Base-by-base conservation (phyloP, 73 alveolate genomes). In the Effrenium voratum region DNA sequence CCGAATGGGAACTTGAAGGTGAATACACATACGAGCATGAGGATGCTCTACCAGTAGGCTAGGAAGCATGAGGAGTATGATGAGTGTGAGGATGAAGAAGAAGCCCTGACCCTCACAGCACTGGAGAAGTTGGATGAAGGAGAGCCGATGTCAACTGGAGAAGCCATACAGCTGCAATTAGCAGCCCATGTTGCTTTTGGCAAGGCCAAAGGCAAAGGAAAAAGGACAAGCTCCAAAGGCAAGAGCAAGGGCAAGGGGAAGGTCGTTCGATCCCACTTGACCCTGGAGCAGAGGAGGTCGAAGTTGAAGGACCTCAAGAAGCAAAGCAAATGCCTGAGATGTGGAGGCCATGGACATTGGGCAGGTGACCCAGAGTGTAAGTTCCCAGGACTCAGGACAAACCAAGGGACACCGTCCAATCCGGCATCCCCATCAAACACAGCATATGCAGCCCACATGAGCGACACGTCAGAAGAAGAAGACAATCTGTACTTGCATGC, bases 341-440 rank as follows among this genome's bases (percentile, higher is more conserved):
- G 87, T 5, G 87, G 87, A 0, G 87, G 36, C n/a, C 36, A 13
- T 0, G 87, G 87, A 22, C 87, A 76, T 26, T 76, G 87, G 87
- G 87, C 87, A 13, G 87, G 87, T 0, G 87, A 76, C 59, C 87
- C 87, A 22, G 87, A 76, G 22, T 76, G 87, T 30, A 70, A 70
- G 49, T 70, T 70, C 81, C 81, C 81, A n/a, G n/a, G n/a, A n/a
- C n/a, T n/a, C n/a, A n/a, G n/a, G n/a, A n/a, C n/a, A n/a, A n/a
- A n/a, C n/a, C n/a, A n/a, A n/a, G n/a, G n/a, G n/a, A n/a, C n/a
- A n/a, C n/a, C n/a, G n/a, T n/a, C n/a, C n/a, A n/a, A n/a, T n/a
- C n/a, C n/a, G n/a, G n/a, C n/a, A n/a, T n/a, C n/a, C n/a, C n/a
- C n/a, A n/a, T n/a, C n/a, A n/a, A n/a, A n/a, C n/a, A n/a, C n/a